Evolutionary conservation across 257 asterid species (phyloP).

Genomic region (Cinchona pubescens): DNA sequence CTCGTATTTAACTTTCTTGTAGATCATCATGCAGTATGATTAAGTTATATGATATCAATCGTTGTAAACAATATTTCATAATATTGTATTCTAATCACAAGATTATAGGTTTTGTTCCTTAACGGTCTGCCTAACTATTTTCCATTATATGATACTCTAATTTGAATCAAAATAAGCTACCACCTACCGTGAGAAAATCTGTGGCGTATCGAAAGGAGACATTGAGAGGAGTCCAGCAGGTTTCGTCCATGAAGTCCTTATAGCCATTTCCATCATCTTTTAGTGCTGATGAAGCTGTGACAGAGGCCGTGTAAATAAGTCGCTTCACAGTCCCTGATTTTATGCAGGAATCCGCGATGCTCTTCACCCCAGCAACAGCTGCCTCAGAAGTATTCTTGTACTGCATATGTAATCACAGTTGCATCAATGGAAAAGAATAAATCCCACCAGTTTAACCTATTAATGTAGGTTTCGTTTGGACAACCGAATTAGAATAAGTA

Average conservation of each 20-base stretch:
- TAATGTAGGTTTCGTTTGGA: constrained; percentile 24
- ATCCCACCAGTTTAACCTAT: background rate
- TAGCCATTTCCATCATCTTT: constrained; percentile 34
- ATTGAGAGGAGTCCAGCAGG: constrained; percentile 46
- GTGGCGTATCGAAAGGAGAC: constrained; percentile 5
- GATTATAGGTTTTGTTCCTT: too few species aligned
- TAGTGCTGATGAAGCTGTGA: constrained; percentile 38
- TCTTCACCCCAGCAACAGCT: constrained; percentile 30
- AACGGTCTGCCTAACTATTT: too few species aligned
- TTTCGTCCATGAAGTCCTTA: constrained; percentile 36
- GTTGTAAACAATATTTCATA: too few species aligned
- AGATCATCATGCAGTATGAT: too few species aligned
- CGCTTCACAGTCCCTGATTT: constrained; percentile 29
- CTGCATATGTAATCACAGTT: constrained; percentile 26
- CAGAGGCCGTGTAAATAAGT: constrained; percentile 36
- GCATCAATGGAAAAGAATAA: background rate
- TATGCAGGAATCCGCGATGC: constrained; percentile 31
- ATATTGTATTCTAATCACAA: too few species aligned
- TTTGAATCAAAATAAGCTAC: background rate
- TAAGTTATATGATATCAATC: too few species aligned
- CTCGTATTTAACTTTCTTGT: too few species aligned
- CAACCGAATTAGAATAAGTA: too few species aligned
- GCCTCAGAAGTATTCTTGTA: constrained; percentile 47
- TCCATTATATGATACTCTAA: background rate
- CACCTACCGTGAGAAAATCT: constrained; percentile 13